A percentile compares a stretch with the other conserved stretches of the same genome.
Conservation (phyloP, 1,284 basidiomycete species). For the Bjerkandera adusta region DNA sequence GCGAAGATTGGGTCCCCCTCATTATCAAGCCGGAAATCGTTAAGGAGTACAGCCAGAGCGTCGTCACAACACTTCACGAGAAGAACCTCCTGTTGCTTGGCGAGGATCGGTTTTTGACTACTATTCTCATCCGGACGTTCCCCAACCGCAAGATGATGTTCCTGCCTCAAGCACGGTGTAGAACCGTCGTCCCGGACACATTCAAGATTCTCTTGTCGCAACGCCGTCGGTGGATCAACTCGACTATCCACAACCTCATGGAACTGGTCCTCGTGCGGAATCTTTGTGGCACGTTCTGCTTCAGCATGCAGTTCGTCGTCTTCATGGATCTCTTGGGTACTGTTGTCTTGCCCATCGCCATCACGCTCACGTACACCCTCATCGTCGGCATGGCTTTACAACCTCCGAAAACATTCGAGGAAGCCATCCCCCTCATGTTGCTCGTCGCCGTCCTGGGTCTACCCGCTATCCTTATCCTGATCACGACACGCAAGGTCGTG, state of each 20-base stretch:
- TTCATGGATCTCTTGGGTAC: slow-evolving; percentile 99
- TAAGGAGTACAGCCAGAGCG: slow-evolving; percentile 93
- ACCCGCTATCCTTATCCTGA: slow-evolving; percentile 88
- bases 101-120: slow-evolving; percentile 98
- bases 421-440: slow-evolving; percentile 93
- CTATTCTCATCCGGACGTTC: slow-evolving; percentile 93
- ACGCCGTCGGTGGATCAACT: slow-evolving; percentile 99
- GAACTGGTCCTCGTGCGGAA: slow-evolving; percentile 97
- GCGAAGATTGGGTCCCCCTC: slow-evolving; percentile 97
- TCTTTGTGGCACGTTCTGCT: slow-evolving; percentile 94
- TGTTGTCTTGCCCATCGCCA: slow-evolving; percentile 92
- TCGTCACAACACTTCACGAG: slow-evolving; percentile 94
- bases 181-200: slow-evolving; percentile 95
- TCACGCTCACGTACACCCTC: slow-evolving; percentile 87
- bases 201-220: slow-evolving; percentile 94
- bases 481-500: slow-evolving; percentile 92
- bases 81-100: slow-evolving; percentile 97
- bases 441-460: slow-evolving; percentile 91
- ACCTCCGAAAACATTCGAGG: slow-evolving; percentile 84
- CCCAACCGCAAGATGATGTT: slow-evolving; percentile 99
- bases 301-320: slow-evolving; percentile 97
- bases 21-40: slow-evolving; percentile 98
- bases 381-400: slow-evolving; percentile 79
- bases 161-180: slow-evolving; percentile 92
- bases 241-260: slow-evolving; percentile 99